phyloP scores from a whole-genome alignment of 768 basidiomycete genomes.

The Tremella mesenterica region DNA sequence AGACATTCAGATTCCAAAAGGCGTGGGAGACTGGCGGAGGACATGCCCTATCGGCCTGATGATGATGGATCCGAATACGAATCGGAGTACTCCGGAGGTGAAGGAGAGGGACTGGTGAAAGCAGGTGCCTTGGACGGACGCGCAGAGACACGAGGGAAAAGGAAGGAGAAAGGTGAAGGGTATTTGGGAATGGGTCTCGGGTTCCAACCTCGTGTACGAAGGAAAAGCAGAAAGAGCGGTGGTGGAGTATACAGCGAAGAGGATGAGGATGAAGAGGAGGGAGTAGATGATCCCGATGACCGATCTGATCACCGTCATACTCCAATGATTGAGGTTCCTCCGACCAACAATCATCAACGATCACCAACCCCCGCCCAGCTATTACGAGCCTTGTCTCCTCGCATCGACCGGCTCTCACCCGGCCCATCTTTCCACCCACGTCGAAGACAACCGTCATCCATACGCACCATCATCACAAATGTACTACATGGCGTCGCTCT shows the following conservation, averaged over 20 bases:
- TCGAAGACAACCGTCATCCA: constrained; percentile 18
- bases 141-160: constrained; percentile 27
- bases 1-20: constrained; percentile 16
- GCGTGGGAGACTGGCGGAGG: constrained; percentile 20
- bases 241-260: constrained; percentile 10
- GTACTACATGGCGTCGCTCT: constrained; percentile 27
- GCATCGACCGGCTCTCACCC: constrained; percentile 16
- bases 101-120: constrained; percentile 33
- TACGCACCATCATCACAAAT: constrained; percentile 27
- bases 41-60: constrained; percentile 37
- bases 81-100: constrained; percentile 26
- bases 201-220: constrained; percentile 23
- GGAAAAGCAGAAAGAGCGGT: constrained; percentile 9
- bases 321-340: constrained; percentile 2
- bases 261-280: constrained; percentile 9
- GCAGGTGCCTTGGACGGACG: constrained; percentile 30
- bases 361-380: constrained; percentile 31
- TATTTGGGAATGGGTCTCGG: constrained; percentile 38
- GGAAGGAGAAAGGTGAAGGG: constrained; percentile 32
- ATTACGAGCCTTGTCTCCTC: constrained; percentile 25
- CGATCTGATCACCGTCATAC: constrained; percentile 11
- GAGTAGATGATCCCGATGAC: constrained; percentile 1
- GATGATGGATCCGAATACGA: constrained; percentile 25
- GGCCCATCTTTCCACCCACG: constrained; percentile 18
- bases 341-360: no score